Percentiles rank a stretch among this genome's conserved stretches.
Conservation (phyloP, 1,284 basidiomycete species). For the Trametes hirsuta region DNA sequence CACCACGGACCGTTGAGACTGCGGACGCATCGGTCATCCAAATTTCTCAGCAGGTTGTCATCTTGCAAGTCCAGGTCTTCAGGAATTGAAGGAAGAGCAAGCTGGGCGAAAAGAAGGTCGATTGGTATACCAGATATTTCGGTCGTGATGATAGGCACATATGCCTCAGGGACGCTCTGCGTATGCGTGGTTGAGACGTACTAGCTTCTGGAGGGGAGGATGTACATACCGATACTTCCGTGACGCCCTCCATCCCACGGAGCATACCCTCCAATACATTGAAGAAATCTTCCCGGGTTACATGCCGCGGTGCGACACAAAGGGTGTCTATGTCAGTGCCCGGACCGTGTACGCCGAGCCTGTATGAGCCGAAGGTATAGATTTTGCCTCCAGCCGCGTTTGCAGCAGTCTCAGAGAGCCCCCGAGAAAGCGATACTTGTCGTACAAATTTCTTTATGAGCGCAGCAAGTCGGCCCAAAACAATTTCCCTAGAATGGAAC, state of each 20-base stretch:
- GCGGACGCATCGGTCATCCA: constrained; percentile 94
- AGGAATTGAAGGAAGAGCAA: constrained; percentile 85
- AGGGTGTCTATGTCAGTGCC: constrained; percentile 98
- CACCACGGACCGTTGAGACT: constrained; percentile 82
- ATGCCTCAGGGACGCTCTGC: constrained; percentile 94
- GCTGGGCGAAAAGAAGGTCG: constrained; percentile 92
- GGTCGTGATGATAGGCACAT: constrained; percentile 92
- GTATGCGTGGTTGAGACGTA: neutral
- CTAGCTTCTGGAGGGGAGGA: neutral
- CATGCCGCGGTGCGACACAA: constrained; percentile 96
- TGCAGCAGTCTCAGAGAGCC: constrained; percentile 88
- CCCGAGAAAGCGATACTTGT: constrained; percentile 77
- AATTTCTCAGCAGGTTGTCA: constrained; percentile 90
- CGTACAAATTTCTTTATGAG: constrained; percentile 96
- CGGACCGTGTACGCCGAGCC: constrained; percentile 95
- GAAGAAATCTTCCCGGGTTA: constrained; percentile 96
- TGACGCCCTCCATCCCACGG: constrained; percentile 81
- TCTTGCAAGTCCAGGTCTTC: constrained; percentile 91
- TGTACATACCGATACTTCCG: constrained; percentile 84
- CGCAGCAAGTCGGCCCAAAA: constrained; percentile 88
- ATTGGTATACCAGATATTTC: constrained; percentile 93
- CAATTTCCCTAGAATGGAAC: constrained; percentile 75
- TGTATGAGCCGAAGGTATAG: constrained; percentile 97
- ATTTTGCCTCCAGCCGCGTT: constrained; percentile 94
- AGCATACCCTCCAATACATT: constrained; percentile 90